A percentile compares a stretch with the other conserved stretches of the same genome.
These are phyloP conservation scores for Loxodes magnus DNA, from an alignment of 73 alveolate species.

Conservation along the genomic window DNA sequence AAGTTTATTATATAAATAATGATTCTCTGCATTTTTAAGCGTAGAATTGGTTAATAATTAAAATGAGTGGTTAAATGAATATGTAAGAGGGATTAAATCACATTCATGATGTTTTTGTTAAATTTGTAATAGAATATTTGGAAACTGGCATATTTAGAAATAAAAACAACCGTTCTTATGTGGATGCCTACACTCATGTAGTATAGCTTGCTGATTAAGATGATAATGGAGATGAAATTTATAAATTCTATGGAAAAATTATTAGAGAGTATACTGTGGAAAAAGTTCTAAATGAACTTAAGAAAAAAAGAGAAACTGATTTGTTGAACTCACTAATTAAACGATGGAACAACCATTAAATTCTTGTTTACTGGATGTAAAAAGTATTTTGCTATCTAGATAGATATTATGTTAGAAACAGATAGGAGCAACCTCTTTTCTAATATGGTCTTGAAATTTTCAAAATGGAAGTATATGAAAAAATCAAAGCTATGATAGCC, in stretches of 20 bases:
- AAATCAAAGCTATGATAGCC: slow-evolving; percentile 2
- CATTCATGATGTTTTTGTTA: no score
- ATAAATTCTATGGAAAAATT: slow-evolving; percentile 21
- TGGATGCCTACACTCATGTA: slow-evolving; percentile 21
- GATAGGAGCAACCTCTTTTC: slow-evolving; percentile 21
- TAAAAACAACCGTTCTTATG: slow-evolving; percentile 31
- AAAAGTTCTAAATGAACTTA: slow-evolving; percentile 13
- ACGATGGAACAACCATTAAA: slow-evolving; percentile 37
- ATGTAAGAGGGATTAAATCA: no score
- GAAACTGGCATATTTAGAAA: slow-evolving; percentile 34
- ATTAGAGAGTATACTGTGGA: slow-evolving; percentile 19
- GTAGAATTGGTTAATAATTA: no score
- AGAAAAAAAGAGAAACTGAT: slow-evolving; percentile 19
- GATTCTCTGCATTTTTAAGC: no score
- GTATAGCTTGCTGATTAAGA: slow-evolving; percentile 31
- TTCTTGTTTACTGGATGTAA: slow-evolving; percentile 45
- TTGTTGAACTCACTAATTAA: slow-evolving; percentile 16
- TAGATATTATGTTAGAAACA: slow-evolving; percentile 40
- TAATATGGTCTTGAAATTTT: slow-evolving; percentile 23
- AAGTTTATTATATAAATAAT: no score
- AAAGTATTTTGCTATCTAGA: slow-evolving; percentile 46
- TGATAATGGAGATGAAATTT: slow-evolving; percentile 31
- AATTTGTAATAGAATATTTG: slow-evolving; percentile 21
- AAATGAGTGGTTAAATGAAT: no score
- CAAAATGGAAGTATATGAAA: slow-evolving; percentile 25